Conservation (phyloP, 2,329 filamentous ascomycete species). For the Zymoseptoria passerinii region DNA sequence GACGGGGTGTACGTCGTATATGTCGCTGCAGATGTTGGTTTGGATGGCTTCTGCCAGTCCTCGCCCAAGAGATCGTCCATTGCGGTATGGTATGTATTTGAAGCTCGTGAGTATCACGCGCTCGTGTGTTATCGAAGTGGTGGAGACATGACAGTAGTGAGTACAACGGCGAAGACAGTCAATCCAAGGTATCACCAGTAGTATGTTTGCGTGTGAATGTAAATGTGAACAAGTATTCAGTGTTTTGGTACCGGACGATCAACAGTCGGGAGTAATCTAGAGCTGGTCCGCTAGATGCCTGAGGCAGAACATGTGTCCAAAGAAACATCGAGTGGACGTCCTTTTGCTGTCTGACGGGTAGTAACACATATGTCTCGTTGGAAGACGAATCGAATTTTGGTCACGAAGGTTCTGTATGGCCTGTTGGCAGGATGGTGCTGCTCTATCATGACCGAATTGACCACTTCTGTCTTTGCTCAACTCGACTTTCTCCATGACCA, state of each 20-base stretch:
- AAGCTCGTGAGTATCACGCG: background rate
- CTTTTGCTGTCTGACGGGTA: too few relatives aligned
- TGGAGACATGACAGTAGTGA: background rate
- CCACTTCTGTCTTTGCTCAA: background rate
- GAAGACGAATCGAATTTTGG: too few relatives aligned
- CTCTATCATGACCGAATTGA: background rate
- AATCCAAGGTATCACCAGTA: background rate
- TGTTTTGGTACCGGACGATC: background rate
- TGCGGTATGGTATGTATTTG: background rate
- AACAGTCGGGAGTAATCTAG: too few relatives aligned
- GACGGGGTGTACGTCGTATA: slow-evolving; percentile 8
- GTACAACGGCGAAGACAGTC: background rate
- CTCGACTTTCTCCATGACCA: background rate
- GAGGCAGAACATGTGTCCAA: background rate
- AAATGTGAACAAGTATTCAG: background rate
- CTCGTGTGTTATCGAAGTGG: slow-evolving; percentile 1
- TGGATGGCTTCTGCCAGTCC: slow-evolving; percentile 36
- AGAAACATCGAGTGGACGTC: too few relatives aligned
- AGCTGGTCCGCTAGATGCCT: background rate
- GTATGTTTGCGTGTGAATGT: background rate
- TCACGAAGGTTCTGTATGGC: background rate
- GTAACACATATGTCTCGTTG: too few relatives aligned
- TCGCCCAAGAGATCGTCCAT: slow-evolving; percentile 45
- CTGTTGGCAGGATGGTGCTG: background rate
- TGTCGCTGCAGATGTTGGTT: slow-evolving; percentile 10